Evolutionary conservation across 208 protist species (phyloP).

Genomic region (Leishmania tarentolae): DNA sequence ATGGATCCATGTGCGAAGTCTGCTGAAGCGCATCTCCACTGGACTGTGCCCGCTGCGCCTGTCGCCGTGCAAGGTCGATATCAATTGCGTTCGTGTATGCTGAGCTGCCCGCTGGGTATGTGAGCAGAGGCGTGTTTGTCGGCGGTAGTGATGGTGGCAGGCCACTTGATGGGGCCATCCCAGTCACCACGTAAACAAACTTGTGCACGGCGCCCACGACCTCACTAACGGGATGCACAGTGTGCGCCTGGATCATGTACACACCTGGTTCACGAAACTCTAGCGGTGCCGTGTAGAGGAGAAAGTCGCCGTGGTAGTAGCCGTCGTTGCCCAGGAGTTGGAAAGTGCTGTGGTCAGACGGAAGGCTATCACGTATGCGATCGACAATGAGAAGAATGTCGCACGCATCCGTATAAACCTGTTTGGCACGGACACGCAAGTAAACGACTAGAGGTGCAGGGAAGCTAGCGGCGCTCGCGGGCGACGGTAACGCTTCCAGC

Average conservation of each 20-base stretch:
- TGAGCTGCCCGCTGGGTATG: not conserved
- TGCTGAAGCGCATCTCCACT: not conserved
- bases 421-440: constrained; percentile 21
- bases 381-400: constrained; percentile 59
- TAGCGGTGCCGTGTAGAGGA: constrained; percentile 63
- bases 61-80: constrained; percentile 24
- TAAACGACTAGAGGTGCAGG: constrained; percentile 31
- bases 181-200: constrained; percentile 56
- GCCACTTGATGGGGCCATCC: not conserved
- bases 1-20: constrained; percentile 1
- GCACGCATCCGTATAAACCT: constrained; percentile 27
- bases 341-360: constrained; percentile 9
- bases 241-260: constrained; percentile 72
- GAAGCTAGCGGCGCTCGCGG: constrained; percentile 9
- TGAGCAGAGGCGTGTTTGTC: not conserved
- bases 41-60: constrained; percentile 9
- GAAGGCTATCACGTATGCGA: constrained; percentile 21
- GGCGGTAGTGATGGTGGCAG: not conserved
- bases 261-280: constrained; percentile 52
- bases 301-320: constrained; percentile 52
- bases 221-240: constrained; percentile 48
- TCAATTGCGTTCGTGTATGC: constrained; percentile 13
- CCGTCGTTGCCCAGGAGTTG: constrained; percentile 56
- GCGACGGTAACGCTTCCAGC: constrained; percentile 25
- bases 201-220: constrained; percentile 68